Percentiles rank a stretch among this genome's conserved stretches.
These are phyloP conservation scores for Rhytidiadelphus loreus DNA, from an alignment of 225 moss, liverwort and hornwort species.

Conservation along the genomic window DNA sequence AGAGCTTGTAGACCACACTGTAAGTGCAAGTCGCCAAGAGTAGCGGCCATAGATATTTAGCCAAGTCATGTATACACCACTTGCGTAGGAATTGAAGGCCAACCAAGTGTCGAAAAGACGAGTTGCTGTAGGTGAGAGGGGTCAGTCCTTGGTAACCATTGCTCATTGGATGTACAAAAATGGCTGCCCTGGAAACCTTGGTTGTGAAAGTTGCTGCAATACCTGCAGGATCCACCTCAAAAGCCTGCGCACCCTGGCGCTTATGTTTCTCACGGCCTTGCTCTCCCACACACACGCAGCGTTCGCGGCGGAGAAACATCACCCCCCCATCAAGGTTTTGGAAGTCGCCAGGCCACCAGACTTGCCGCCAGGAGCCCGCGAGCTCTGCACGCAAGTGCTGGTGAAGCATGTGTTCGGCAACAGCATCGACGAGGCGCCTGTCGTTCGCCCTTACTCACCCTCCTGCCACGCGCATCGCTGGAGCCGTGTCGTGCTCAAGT, in stretches of 20 bases:
- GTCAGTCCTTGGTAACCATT: background rate
- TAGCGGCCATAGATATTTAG: background rate
- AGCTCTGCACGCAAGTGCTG: slow-evolving; percentile 10
- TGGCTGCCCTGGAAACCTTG: background rate
- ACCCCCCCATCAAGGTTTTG: background rate
- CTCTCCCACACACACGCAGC: background rate
- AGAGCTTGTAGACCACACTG: background rate
- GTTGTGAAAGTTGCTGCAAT: background rate
- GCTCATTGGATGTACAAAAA: background rate
- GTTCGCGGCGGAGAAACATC: background rate
- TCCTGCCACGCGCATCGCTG: slow-evolving; percentile 9
- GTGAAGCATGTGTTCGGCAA: slow-evolving; percentile 28
- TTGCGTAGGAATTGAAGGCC: background rate
- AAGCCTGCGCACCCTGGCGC: background rate
- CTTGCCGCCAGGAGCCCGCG: slow-evolving; percentile 1
- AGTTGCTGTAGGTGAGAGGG: background rate
- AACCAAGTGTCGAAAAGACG: background rate
- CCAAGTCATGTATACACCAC: background rate
- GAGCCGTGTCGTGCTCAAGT: slow-evolving; percentile 54
- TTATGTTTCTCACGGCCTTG: background rate
- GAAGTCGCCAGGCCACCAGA: slow-evolving; percentile 26
- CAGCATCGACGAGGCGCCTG: slow-evolving; percentile 13
- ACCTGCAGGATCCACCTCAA: background rate
- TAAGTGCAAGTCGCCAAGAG: background rate
- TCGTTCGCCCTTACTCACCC: background rate